phyloP scores from a whole-genome alignment of 768 basidiomycete genomes.

The Trametes meyenii region DNA sequence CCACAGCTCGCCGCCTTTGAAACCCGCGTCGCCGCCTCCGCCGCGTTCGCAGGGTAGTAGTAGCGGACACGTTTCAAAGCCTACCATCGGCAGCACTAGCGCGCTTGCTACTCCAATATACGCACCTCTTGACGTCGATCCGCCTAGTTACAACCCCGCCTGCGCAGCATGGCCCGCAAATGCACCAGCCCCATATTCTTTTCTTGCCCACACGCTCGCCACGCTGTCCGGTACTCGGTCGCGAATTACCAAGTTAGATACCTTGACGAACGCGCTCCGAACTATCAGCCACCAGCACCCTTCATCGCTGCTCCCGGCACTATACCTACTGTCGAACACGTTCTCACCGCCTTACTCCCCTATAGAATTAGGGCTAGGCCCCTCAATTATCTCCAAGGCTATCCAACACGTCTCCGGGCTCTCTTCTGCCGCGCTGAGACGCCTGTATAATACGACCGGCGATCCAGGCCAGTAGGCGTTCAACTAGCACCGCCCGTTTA shows the following conservation, averaged over 20 bases:
- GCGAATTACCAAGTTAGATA: slow-evolving; percentile 67
- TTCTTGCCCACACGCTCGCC: slow-evolving; percentile 66
- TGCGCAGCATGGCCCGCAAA: slow-evolving; percentile 46
- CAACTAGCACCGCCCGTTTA: neutral
- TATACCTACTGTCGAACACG: slow-evolving; percentile 84
- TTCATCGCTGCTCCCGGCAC: slow-evolving; percentile 67
- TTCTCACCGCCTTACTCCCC: slow-evolving; percentile 74
- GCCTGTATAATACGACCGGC: slow-evolving; percentile 71
- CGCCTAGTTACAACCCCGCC: slow-evolving; percentile 46
- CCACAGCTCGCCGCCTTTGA: neutral
- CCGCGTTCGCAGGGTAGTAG: neutral
- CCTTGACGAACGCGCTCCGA: slow-evolving; percentile 74
- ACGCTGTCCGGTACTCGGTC: slow-evolving; percentile 69
- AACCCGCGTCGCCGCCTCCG: neutral
- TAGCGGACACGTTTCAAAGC: slow-evolving; percentile 2
- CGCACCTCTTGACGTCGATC: slow-evolving; percentile 50
- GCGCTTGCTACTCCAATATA: slow-evolving; percentile 24
- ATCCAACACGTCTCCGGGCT: slow-evolving; percentile 77
- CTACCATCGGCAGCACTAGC: slow-evolving; percentile 7
- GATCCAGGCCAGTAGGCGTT: slow-evolving; percentile 50
- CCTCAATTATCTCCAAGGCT: slow-evolving; percentile 66
- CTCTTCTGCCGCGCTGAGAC: slow-evolving; percentile 55
- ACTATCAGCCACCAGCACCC: slow-evolving; percentile 68
- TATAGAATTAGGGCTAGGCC: slow-evolving; percentile 70
- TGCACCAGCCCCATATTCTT: slow-evolving; percentile 62